Percentiles rank a stretch among this genome's conserved stretches.
Conservation (phyloP, 805 yeast species). For the Lipomyces lipofer region DNA sequence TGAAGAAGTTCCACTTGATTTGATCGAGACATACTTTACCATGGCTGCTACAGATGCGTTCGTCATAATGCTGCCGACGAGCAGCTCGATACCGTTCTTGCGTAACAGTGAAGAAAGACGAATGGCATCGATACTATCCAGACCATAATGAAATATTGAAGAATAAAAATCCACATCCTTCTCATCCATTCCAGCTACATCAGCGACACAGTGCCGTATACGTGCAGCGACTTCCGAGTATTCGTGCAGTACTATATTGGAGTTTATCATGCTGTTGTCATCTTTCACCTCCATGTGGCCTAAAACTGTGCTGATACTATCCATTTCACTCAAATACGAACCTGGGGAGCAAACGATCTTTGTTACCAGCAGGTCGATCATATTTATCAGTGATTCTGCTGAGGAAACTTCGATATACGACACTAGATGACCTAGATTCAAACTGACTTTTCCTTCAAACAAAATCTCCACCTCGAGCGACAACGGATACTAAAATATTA, state of each 20-base stretch:
- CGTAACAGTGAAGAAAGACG: constrained; percentile 21
- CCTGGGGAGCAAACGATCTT: too few relatives aligned
- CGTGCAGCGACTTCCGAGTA: not conserved
- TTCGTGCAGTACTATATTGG: too few relatives aligned
- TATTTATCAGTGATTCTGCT: constrained; percentile 11
- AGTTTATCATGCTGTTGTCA: too few relatives aligned
- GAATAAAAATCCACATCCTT: not conserved
- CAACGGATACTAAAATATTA: constrained; percentile 16
- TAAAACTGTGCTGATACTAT: too few relatives aligned
- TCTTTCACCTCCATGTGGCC: too few relatives aligned
- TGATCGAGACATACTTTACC: not conserved
- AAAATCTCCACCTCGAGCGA: constrained; percentile 24
- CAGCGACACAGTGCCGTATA: constrained; percentile 8
- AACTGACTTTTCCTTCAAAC: not conserved
- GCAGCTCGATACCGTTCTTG: constrained; percentile 10
- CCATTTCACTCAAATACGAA: too few relatives aligned
- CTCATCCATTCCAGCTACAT: constrained; percentile 2
- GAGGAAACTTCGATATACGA: not conserved
- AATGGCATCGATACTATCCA: constrained; percentile 35
- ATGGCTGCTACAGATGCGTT: constrained; percentile 17
- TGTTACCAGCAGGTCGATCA: too few relatives aligned
- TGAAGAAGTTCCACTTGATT: not conserved
- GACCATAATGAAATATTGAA: constrained; percentile 29
- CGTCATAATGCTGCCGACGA: constrained; percentile 20
- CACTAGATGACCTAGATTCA: constrained; percentile 10